Evolutionary conservation across 345 rosid genomes (phyloP).

Genomic region (Lumnitzera littorea): DNA sequence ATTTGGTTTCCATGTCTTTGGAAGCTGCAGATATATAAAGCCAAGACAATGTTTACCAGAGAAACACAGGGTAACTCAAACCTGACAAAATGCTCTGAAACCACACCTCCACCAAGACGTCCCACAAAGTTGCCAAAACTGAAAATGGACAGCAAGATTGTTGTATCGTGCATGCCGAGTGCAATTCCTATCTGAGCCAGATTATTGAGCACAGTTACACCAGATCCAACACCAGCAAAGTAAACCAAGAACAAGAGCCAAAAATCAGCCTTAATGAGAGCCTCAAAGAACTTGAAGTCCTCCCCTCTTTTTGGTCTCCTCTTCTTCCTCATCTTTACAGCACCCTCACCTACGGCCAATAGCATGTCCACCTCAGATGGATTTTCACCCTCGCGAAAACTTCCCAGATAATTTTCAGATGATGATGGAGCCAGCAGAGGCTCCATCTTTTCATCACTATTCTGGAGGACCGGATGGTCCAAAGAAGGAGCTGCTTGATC

Average conservation of each 20-base stretch:
- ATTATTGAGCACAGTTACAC: constrained; percentile 64
- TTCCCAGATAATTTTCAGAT: constrained; percentile 24
- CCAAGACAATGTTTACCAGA: neutral
- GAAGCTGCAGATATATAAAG: too few species aligned
- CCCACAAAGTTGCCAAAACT: constrained; percentile 67
- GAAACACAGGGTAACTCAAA: constrained; percentile 7
- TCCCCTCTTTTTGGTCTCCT: constrained; percentile 66
- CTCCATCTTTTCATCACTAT: constrained; percentile 28
- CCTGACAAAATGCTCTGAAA: constrained; percentile 71
- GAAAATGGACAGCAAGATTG: constrained; percentile 50
- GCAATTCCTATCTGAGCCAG: constrained; percentile 72
- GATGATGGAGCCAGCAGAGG: constrained; percentile 37
- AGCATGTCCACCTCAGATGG: constrained; percentile 50
- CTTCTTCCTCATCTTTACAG: constrained; percentile 41
- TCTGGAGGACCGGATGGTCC: constrained; percentile 18
- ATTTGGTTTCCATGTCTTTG: too few species aligned
- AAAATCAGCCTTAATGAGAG: constrained; percentile 66
- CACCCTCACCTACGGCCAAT: constrained; percentile 68
- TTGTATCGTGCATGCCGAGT: constrained; percentile 39
- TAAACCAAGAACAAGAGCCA: constrained; percentile 68
- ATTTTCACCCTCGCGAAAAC: constrained; percentile 27
- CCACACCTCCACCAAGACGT: constrained; percentile 52
- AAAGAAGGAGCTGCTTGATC: constrained; percentile 1
- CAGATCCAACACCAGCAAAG: constrained; percentile 64
- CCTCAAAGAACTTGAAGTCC: constrained; percentile 55